A percentile compares a stretch with the other conserved stretches of the same genome.
Evolutionary conservation across 371 early-diverging fungal species (phyloP).

Genomic region (Umbelopsis sp.): DNA sequence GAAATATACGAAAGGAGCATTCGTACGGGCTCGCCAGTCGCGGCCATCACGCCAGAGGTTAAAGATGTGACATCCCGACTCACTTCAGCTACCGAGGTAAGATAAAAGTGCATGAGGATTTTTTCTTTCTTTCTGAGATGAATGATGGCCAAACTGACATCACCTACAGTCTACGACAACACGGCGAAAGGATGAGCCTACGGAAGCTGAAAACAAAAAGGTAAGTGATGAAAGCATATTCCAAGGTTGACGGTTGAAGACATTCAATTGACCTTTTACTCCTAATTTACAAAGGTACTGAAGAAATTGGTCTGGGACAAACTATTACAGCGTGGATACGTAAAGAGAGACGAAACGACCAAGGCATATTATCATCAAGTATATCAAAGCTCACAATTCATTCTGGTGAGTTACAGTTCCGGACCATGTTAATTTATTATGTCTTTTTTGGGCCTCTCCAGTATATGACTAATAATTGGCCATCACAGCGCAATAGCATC

Average conservation of each 20-base stretch:
- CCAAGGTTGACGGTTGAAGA: background rate
- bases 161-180: background rate
- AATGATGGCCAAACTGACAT: background rate
- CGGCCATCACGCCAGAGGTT: no score
- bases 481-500: background rate
- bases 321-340: constrained; percentile 20
- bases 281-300: background rate
- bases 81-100: no score
- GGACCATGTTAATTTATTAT: background rate
- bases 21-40: no score
- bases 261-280: no score
- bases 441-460: background rate
- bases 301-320: constrained; percentile 21
- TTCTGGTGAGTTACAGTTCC: constrained; percentile 21
- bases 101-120: no score
- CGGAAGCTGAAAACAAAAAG: constrained; percentile 5
- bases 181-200: constrained; percentile 3
- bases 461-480: background rate
- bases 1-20: no score
- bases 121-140: no score
- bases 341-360: constrained; percentile 21
- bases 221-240: background rate
- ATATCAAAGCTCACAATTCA: constrained; percentile 24
- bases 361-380: constrained; percentile 22
- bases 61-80: no score